These are phyloP conservation scores for Solanum hybrid DNA, from an alignment of 305 asterid species.

Conservation along the genomic window DNA sequence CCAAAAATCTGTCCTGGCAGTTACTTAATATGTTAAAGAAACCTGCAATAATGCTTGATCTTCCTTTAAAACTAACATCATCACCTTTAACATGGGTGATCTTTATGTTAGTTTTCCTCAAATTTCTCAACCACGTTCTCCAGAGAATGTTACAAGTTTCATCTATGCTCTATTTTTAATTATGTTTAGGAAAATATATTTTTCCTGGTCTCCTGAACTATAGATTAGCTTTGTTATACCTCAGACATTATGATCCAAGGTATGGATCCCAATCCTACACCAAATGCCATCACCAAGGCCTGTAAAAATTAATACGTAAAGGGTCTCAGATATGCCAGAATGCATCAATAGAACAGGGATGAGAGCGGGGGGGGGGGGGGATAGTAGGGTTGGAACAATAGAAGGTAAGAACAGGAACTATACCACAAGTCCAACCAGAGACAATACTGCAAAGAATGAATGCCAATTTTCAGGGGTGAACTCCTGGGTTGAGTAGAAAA, in stretches of 20 bases:
- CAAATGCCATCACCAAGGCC: slow-evolving; percentile 75
- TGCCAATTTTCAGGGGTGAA: slow-evolving; percentile 31
- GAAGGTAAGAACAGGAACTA: slow-evolving; percentile 2
- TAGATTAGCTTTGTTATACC: slow-evolving; percentile 28
- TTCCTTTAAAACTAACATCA: neutral
- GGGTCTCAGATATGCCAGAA: neutral
- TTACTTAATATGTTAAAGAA: neutral
- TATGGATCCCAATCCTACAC: slow-evolving; percentile 71
- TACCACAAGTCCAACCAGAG: slow-evolving; percentile 74
- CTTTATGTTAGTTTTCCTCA: neutral
- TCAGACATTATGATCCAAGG: slow-evolving; percentile 95
- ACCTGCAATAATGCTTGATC: neutral
- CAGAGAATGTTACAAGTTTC: neutral
- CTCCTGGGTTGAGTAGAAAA: slow-evolving; percentile 33
- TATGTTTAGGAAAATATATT: neutral
- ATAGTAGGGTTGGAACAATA: neutral
- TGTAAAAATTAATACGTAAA: slow-evolving; percentile 17
- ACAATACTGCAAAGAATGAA: slow-evolving; percentile 31
- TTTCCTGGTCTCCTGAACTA: neutral
- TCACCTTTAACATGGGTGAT: neutral
- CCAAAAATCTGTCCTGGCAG: neutral
- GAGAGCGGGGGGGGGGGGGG: neutral
- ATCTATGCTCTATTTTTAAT: neutral
- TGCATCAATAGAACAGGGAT: neutral
- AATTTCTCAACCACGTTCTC: neutral